These are phyloP conservation scores for Atkinsonella hypoxylon DNA, from an alignment of 2,329 filamentous ascomycete genomes.

Conservation along the genomic window DNA sequence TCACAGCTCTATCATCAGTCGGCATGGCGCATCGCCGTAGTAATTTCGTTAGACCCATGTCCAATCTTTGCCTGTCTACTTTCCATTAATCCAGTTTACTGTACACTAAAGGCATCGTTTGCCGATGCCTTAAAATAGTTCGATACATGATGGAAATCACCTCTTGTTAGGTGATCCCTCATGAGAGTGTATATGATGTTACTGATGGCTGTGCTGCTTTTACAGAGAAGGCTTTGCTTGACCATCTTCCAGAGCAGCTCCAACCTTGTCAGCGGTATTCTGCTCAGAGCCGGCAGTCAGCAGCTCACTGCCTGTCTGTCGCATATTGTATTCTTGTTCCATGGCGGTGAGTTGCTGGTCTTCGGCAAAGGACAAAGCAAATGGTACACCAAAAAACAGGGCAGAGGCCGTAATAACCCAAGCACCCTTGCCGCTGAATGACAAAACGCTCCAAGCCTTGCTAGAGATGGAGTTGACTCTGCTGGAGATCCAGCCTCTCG, in stretches of 20 bases:
- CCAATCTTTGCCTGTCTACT: neutral
- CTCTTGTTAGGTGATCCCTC: neutral
- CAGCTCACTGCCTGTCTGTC: constrained; percentile 73
- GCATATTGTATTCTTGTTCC: constrained; percentile 95
- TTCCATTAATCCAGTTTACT: constrained; percentile 1
- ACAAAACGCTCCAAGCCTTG: constrained; percentile 41
- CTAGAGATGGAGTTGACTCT: constrained; percentile 42
- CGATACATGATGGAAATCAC: neutral
- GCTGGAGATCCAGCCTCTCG: constrained; percentile 55
- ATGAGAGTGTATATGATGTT: neutral
- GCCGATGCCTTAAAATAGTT: neutral
- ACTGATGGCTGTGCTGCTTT: constrained; percentile 7
- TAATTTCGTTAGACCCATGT: neutral
- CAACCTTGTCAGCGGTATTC: constrained; percentile 37
- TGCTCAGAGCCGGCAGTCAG: constrained; percentile 35
- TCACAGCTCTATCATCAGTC: neutral
- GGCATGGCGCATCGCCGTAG: neutral
- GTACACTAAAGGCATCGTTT: constrained; percentile 4
- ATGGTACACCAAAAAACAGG: constrained; percentile 82
- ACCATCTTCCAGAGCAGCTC: constrained; percentile 34
- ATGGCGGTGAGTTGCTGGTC: constrained; percentile 96
- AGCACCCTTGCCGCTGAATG: constrained; percentile 71
- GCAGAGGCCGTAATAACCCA: constrained; percentile 88
- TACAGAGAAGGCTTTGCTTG: constrained; percentile 40
- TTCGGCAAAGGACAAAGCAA: constrained; percentile 84